Base-by-base conservation (phyloP, 768 basidiomycete genomes). In the Naganishia vaughanmartiniae region DNA sequence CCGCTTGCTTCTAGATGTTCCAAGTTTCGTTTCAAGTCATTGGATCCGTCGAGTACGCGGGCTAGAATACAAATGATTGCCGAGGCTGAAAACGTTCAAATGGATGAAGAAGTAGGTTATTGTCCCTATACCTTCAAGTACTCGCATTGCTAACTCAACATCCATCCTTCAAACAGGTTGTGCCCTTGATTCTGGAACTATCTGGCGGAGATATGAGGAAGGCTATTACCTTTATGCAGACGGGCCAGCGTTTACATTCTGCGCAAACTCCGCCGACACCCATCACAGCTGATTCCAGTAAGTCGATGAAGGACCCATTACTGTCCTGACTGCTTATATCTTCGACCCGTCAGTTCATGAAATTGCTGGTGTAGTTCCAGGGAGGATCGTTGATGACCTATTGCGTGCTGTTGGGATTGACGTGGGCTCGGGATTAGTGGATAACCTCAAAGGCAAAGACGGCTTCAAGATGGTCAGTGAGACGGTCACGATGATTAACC, bases 1-100 rank as follows among this genome's bases (percentile, higher is more conserved):
- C 96, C 96, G 0, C 86, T 99, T 30, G 92, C 96, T 26, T 97
- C 94, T n/a, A 89, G 96, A 66, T 99, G 96, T 82, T 95, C 93
- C 56, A 99, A 99, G 83, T 99, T 99, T 83, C 89, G 96, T 48
- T 99, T 99, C 83, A 92, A 91, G 14, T 92, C 96, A 1, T 85
- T 99, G 30, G 93, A 94, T 78, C 82, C 88, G 19, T 80, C 84
- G 17, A 93, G 93, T 10, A 89, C 93, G 5, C 85, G 87, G 48
- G 80, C 85, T 17, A 87, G 96, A 63, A 85, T 99, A 10, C 83
- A 86, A 54, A 85, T 91, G 76, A 95, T 99, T 66, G 92, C 93
- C 0, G 77, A 84, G 36, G 84, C 86, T 34, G 96, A 99, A 82
- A 82, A 86, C 39, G 85, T 98, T 56, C 46, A 79, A 39, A 76